Evolutionary conservation across 106 monocot genomes (phyloP), one percentile per base, ranked within the genome.

Genomic region (Iris macrosiphon): DNA sequence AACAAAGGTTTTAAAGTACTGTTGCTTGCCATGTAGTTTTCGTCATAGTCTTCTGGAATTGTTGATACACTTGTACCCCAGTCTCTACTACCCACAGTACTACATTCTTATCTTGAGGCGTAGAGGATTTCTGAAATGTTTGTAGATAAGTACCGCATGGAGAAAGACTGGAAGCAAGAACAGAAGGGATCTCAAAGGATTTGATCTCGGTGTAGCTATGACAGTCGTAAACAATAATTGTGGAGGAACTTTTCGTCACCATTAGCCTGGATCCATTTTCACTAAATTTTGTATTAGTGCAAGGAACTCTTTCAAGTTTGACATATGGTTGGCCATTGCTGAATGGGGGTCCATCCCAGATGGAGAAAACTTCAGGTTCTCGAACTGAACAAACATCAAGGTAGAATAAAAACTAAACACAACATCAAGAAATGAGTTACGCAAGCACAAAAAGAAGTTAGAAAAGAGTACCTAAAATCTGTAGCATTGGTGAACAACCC

Each of bases 61-160:
- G 79, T 48, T 90, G 86, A 67, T 77, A 90, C 52, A 83, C 83
- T 28, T 76, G 52, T 32, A 54, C 21, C 43, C 67, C 83, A 62
- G 35, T 86, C 40, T 68, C 71, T 46, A 80, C 59, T 10, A 69
- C 41, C 96, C 96, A 83, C 3, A 96, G 4, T 10, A 56, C 43
- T 23, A 96, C 82, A 78, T 96, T 96, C 59, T 96, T 96, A 15
- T 90, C 90, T 57, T 87, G 90, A 12, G 89, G 80, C 7, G 79
- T 71, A 30, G 77, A 48, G n/a, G 82, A 54, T 72, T 87, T 96
- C 39, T 96, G 89, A 52, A 96, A 96, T 20, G 86, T 90, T 60
- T 86, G 96, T 25, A 96, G 73, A 54, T 75, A 96, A 7, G 75
- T 78, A 41, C 96, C 96, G 57, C 66, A 38, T 22, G 90, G 86